These are phyloP conservation scores for Xerocomellus chrysenteron DNA, from an alignment of 768 basidiomycete species.

Conservation along the genomic window DNA sequence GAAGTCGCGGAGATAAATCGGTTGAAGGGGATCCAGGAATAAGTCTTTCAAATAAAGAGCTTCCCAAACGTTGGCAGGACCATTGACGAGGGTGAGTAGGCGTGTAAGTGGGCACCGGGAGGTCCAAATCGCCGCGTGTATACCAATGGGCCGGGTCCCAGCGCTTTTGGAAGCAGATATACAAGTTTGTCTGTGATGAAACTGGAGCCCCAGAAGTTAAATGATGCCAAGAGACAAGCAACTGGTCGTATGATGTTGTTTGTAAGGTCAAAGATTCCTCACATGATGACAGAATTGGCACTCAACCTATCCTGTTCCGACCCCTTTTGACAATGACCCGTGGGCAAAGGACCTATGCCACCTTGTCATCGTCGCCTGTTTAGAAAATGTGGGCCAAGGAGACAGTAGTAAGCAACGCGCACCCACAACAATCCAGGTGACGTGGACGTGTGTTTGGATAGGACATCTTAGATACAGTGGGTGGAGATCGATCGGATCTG, in stretches of 20 bases:
- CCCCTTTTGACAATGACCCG: not conserved
- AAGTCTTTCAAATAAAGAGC: not conserved
- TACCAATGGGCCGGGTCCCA: not conserved
- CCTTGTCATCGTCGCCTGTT: conserved; percentile 15
- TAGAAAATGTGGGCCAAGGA: conserved; percentile 1
- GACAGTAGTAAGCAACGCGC: not conserved
- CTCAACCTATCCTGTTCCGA: not conserved
- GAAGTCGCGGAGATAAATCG: conserved; percentile 5
- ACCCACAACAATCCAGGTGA: conserved; percentile 9
- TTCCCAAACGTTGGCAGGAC: not conserved
- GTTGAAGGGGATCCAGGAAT: not conserved
- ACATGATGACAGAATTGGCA: not conserved
- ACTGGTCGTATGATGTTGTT: conserved; percentile 11
- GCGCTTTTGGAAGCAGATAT: not conserved
- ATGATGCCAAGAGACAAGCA: conserved; percentile 5
- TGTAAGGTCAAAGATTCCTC: conserved; percentile 1
- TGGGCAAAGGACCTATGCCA: conserved; percentile 26
- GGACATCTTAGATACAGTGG: conserved; percentile 6
- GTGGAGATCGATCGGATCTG: conserved; percentile 22
- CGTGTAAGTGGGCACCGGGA: not conserved
- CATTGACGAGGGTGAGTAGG: not conserved
- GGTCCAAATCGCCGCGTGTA: not conserved
- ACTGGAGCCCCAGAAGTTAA: not conserved
- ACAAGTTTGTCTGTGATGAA: not conserved
- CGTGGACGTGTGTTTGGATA: conserved; percentile 6